phyloP scores from a whole-genome alignment of 31 red algal species.

The Endocladia muricata region DNA sequence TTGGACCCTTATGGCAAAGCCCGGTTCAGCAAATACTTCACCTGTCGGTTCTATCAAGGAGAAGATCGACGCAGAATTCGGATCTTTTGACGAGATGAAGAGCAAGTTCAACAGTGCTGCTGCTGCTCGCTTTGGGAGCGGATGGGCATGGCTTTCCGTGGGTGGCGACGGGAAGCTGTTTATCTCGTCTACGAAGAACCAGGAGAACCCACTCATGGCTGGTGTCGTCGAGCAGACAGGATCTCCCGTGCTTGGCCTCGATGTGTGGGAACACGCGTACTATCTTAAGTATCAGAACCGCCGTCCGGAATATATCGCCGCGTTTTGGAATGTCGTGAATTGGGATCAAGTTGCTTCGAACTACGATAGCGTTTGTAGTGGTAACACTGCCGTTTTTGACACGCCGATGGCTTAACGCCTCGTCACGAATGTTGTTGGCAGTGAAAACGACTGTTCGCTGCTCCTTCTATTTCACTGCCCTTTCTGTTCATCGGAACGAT shows the following conservation, averaged over 20 bases:
- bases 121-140: conserved; percentile 90
- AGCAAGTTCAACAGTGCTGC: conserved; percentile 87
- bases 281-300: conserved; percentile 98
- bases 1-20: conserved; percentile 86
- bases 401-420: conserved; percentile 57
- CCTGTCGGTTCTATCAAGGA: conserved; percentile 81
- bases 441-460: too few relatives aligned
- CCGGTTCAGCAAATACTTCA: conserved; percentile 48
- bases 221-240: conserved; percentile 81
- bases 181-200: conserved; percentile 88
- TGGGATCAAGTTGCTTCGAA: conserved; percentile 91
- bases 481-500: too few relatives aligned
- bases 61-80: conserved; percentile 86
- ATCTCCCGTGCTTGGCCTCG: conserved; percentile 88
- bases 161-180: conserved; percentile 80
- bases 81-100: conserved; percentile 92
- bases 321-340: conserved; percentile 98
- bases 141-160: conserved; percentile 96
- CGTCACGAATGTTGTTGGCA: too few relatives aligned
- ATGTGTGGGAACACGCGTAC: conserved; percentile 98
- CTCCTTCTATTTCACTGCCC: too few relatives aligned
- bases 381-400: conserved; percentile 69
- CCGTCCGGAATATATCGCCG: conserved; percentile 93
- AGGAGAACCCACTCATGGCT: conserved; percentile 98
- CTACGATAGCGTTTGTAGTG: conserved; percentile 57